Evolutionary conservation across 768 basidiomycete species (phyloP).

Genomic region (Vararia minispora): DNA sequence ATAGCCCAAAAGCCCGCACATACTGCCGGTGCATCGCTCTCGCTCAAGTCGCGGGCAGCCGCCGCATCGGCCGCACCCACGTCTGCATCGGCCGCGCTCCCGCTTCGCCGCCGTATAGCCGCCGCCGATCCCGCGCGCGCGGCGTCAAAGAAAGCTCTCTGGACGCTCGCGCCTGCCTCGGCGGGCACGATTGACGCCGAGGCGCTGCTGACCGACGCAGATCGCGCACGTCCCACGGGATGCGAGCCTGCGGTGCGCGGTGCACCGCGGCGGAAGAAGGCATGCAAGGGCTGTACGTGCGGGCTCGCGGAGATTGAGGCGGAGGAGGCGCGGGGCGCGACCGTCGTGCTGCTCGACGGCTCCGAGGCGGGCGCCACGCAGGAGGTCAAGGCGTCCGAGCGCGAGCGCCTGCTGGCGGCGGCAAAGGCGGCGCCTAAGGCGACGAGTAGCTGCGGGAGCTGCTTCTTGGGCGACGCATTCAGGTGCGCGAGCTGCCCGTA

Average conservation of each 20-base stretch:
- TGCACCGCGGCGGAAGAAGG: slow-evolving; percentile 67
- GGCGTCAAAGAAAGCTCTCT: slow-evolving; percentile 80
- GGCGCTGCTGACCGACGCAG: slow-evolving; percentile 71
- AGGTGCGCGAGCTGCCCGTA: slow-evolving; percentile 95
- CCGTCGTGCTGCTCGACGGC: slow-evolving; percentile 62
- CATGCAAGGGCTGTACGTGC: slow-evolving; percentile 95
- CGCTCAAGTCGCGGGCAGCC: slow-evolving; percentile 28
- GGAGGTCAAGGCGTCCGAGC: slow-evolving; percentile 49
- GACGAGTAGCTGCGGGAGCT: slow-evolving; percentile 94
- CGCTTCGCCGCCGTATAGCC: slow-evolving; percentile 42
- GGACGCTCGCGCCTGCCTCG: slow-evolving; percentile 65
- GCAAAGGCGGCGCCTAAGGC: slow-evolving; percentile 72
- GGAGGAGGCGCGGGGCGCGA: slow-evolving; percentile 54
- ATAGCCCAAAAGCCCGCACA: slow-evolving; percentile 64
- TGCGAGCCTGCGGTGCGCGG: slow-evolving; percentile 52
- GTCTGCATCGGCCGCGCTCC: slow-evolving; percentile 18
- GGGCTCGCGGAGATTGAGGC: slow-evolving; percentile 92
- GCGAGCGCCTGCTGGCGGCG: slow-evolving; percentile 50
- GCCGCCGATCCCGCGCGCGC: slow-evolving; percentile 39
- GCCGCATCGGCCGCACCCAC: slow-evolving; percentile 7
- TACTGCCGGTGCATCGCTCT: slow-evolving; percentile 26
- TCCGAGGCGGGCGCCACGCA: slow-evolving; percentile 44
- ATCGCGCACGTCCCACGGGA: slow-evolving; percentile 66
- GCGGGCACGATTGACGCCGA: slow-evolving; percentile 75
- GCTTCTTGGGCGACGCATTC: slow-evolving; percentile 97